Base-by-base conservation (phyloP, 768 basidiomycete species). In the Galerina marginata region DNA sequence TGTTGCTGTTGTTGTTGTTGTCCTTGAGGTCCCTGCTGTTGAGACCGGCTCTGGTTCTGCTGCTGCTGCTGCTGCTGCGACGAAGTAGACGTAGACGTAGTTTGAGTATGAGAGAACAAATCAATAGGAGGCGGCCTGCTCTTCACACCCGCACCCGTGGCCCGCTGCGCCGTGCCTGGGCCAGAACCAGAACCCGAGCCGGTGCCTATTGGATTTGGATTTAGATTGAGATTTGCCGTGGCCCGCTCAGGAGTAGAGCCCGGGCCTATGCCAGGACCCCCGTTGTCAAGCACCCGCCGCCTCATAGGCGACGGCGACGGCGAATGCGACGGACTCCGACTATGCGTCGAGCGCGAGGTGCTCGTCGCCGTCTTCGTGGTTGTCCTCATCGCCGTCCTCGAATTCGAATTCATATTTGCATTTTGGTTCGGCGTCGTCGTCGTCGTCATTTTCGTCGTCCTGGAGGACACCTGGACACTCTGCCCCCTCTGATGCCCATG, bases 241-340 rank as follows among this genome's bases (percentile, higher is more conserved):
- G 9, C 26, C 12, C 47, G 56, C 29, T 33, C 29, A 33, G 29
- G 29, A 33, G 46, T 23, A 54, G 29, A n/a, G 54, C 52, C 52
- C 45, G 3, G 12, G 40, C 20, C 20, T 20, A 20, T 20, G 20
- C 20, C 20, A 42, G 46, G 38, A 44, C n/a, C 16, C 12, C 38
- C 38, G 53, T 47, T 42, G 29, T 56, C 58, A n/a, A 56, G n/a
- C 53, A 46, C 4, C 36, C 43, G 47, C 23, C 47, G 43, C 3
- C 51, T 54, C 9, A 59, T 15, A 11, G 60, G 63, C 52, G 63
- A 59, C 4, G 64, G 61, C 42, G 61, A 59, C 4, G 64, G 61
- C 42, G 61, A 59, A 39, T 62, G 64, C 47, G 56, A 65, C 11
- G 50, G 47, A 57, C 64, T 59, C 54, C 64, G 58, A 20, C 39